A percentile compares a stretch with the other conserved stretches of the same genome.
These are phyloP conservation scores for Trypanosoma platydactyli DNA, from an alignment of 208 protist species.

Conservation along the genomic window DNA sequence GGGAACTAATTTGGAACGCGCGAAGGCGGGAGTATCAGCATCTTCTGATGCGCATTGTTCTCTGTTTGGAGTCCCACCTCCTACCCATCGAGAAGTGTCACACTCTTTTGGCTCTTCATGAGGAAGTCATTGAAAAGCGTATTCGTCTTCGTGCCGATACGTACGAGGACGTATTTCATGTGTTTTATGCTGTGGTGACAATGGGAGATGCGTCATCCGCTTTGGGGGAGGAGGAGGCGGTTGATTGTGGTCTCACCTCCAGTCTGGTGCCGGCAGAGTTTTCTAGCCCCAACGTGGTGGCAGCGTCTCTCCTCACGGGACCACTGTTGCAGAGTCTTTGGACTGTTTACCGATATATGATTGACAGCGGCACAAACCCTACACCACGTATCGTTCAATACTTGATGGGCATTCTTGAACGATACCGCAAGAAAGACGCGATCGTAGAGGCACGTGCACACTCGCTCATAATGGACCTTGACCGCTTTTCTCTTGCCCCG, in stretches of 20 bases:
- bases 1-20: slow-evolving; percentile 53
- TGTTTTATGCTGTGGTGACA: slow-evolving; percentile 56
- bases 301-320: slow-evolving; percentile 38
- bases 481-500: slow-evolving; percentile 67
- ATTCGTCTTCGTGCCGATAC: slow-evolving; percentile 76
- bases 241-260: slow-evolving; percentile 11
- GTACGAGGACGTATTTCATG: slow-evolving; percentile 83
- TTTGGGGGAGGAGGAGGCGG: slow-evolving; percentile 26
- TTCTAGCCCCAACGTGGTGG: slow-evolving; percentile 32
- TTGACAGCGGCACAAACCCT: slow-evolving; percentile 84
- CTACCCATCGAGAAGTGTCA: slow-evolving; percentile 64
- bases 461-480: slow-evolving; percentile 76
- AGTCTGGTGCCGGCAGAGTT: slow-evolving; percentile 48
- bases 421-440: slow-evolving; percentile 28
- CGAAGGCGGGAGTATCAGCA: slow-evolving; percentile 62
- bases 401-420: slow-evolving; percentile 75
- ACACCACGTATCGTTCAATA: slow-evolving; percentile 64
- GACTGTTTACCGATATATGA: slow-evolving; percentile 76
- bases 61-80: slow-evolving; percentile 66
- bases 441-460: slow-evolving; percentile 74
- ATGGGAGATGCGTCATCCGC: slow-evolving; percentile 16
- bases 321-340: slow-evolving; percentile 54
- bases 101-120: slow-evolving; percentile 58
- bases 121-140: slow-evolving; percentile 54
- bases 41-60: slow-evolving; percentile 49